Percentiles rank a stretch among this genome's conserved stretches.
phyloP scores from a whole-genome alignment of 2,329 filamentous ascomycete species.

The Hypomyces perniciosus region DNA sequence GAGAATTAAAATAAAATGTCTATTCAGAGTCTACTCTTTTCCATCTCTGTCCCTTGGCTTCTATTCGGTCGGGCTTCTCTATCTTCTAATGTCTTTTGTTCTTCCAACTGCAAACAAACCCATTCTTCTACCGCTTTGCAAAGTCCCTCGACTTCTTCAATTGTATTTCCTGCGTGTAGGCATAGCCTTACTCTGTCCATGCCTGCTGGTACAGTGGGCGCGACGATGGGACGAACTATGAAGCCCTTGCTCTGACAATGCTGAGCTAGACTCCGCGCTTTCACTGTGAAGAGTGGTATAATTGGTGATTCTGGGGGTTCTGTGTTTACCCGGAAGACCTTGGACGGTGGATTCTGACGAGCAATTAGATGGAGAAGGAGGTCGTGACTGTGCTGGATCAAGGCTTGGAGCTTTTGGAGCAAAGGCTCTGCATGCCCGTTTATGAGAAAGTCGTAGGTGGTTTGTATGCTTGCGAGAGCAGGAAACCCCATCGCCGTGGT shows the following conservation, averaged over 20 bases:
- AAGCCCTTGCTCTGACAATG: constrained; percentile 55
- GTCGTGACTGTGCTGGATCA: constrained; percentile 35
- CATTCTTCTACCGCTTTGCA: constrained; percentile 43
- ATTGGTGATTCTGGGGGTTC: constrained; percentile 52
- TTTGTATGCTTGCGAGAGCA: constrained; percentile 51
- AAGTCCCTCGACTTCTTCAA: constrained; percentile 49
- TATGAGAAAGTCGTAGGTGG: constrained; percentile 51
- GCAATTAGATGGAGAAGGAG: constrained; percentile 37
- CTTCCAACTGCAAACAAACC: constrained; percentile 22
- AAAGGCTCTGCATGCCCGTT: constrained; percentile 40
- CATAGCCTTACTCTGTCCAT: constrained; percentile 61
- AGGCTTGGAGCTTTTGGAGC: constrained; percentile 25
- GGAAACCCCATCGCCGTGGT: constrained; percentile 63
- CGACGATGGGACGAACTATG: constrained; percentile 59
- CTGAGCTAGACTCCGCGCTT: constrained; percentile 52
- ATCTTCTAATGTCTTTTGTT: background rate
- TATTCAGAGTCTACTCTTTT: constrained; percentile 7
- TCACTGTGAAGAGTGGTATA: constrained; percentile 53
- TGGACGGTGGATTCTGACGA: constrained; percentile 11
- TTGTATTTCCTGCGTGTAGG: constrained; percentile 60
- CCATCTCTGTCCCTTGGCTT: background rate
- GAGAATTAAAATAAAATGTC: background rate
- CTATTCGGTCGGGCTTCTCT: background rate
- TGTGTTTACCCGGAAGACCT: constrained; percentile 30
- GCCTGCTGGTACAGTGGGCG: constrained; percentile 60